phyloP scores from a whole-genome alignment of 2,329 filamentous ascomycete genomes.

The Laburnicola sp. region DNA sequence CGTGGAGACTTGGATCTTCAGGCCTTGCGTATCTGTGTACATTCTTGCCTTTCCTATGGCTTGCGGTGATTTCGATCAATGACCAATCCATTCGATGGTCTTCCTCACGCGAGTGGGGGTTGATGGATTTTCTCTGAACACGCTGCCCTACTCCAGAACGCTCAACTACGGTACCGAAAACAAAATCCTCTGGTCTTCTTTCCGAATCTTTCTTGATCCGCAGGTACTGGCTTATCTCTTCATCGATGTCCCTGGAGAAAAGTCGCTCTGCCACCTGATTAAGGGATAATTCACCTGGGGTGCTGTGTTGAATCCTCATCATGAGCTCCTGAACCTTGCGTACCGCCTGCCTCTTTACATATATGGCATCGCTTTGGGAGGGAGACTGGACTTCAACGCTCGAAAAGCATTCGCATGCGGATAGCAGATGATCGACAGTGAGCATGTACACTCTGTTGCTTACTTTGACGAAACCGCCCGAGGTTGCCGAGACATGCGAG shows the following conservation, averaged over 20 bases:
- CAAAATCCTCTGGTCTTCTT: background rate
- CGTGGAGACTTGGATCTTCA: conserved; percentile 1
- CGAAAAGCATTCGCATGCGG: background rate
- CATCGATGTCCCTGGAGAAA: background rate
- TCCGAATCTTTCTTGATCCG: conserved; percentile 3
- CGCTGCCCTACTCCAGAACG: background rate
- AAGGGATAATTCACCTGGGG: conserved; percentile 8
- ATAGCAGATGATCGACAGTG: conserved; percentile 10
- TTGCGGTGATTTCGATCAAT: conserved; percentile 2
- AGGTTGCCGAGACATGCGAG: conserved; percentile 11
- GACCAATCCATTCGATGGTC: conserved; percentile 15
- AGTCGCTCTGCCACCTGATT: background rate
- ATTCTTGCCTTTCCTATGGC: conserved; percentile 13
- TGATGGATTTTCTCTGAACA: background rate
- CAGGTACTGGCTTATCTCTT: conserved; percentile 11
- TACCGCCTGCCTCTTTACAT: background rate
- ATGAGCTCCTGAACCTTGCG: conserved; percentile 9
- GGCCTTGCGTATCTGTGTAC: conserved; percentile 3
- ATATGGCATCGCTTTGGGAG: conserved; percentile 2
- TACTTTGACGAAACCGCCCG: conserved; percentile 11
- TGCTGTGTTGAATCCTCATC: conserved; percentile 1
- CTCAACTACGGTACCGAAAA: background rate
- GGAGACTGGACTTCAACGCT: conserved; percentile 8
- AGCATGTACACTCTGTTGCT: conserved; percentile 11
- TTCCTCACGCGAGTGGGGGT: background rate